Percentiles rank a stretch among this genome's conserved stretches.
These are phyloP conservation scores for Lantana camara DNA, from an alignment of 257 asterid species.

Conservation along the genomic window DNA sequence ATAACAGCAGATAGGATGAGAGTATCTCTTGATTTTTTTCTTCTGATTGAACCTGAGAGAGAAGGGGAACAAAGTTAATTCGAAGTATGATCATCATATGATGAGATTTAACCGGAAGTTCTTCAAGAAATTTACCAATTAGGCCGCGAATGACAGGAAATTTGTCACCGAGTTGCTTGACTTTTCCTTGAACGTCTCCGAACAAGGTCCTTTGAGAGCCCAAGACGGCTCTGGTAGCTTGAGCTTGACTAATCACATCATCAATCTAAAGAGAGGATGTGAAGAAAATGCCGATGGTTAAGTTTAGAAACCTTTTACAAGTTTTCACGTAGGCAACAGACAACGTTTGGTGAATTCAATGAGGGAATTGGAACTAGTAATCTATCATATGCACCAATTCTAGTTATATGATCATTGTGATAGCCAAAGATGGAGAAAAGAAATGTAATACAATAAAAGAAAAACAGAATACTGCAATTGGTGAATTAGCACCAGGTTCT, in stretches of 20 bases:
- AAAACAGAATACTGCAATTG: not conserved
- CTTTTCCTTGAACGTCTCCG: conserved; percentile 95
- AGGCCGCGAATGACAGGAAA: conserved; percentile 89
- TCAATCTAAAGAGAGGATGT: conserved; percentile 59
- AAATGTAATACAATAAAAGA: conserved; percentile 2
- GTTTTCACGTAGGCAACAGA: conserved; percentile 6
- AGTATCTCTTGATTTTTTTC: conserved; percentile 87
- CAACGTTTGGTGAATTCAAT: not conserved
- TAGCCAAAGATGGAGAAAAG: no score
- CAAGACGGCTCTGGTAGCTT: conserved; percentile 80
- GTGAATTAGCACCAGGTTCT: not conserved
- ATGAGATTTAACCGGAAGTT: conserved; percentile 4
- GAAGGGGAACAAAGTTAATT: conserved; percentile 23
- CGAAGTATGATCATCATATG: not conserved
- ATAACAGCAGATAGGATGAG: conserved; percentile 94
- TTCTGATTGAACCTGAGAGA: conserved; percentile 79
- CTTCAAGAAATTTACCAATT: conserved; percentile 54
- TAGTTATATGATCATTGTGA: conserved; percentile 6
- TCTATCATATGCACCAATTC: conserved; percentile 2
- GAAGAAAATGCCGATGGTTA: conserved; percentile 6
- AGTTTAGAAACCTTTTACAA: conserved; percentile 8
- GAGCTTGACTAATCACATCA: conserved; percentile 97
- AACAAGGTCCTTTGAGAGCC: conserved; percentile 88
- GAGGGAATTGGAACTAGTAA: not conserved
- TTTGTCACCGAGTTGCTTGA: conserved; percentile 83